phyloP scores from a whole-genome alignment of 495 filamentous ascomycete genomes.

The Daldinia loculata region DNA sequence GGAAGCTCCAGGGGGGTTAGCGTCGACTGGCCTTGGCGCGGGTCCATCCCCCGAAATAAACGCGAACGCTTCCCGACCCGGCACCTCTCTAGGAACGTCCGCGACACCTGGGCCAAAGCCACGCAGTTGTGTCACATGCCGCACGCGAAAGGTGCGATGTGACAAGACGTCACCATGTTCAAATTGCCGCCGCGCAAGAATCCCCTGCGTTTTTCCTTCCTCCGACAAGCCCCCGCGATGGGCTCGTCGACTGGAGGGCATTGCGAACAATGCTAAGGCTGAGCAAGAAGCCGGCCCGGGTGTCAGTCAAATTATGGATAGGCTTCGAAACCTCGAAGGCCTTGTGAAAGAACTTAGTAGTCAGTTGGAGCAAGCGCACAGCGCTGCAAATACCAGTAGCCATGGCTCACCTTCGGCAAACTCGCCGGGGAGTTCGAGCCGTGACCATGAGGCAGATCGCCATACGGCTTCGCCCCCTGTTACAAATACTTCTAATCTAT shows the following conservation, averaged over 20 bases:
- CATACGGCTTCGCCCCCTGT: conserved; percentile 14
- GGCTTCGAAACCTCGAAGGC: conserved; percentile 61
- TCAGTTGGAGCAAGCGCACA: conserved; percentile 57
- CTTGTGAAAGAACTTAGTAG: conserved; percentile 65
- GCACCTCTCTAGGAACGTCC: not conserved
- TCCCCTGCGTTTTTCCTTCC: conserved; percentile 63
- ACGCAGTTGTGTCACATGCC: conserved; percentile 66
- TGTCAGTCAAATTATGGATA: conserved; percentile 57
- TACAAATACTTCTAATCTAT: conserved; percentile 31
- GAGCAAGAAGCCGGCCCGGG: conserved; percentile 33
- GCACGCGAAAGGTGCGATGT: conserved; percentile 68
- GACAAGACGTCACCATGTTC: conserved; percentile 67
- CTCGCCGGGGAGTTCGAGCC: conserved; percentile 34
- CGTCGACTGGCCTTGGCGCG: not conserved
- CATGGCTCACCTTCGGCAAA: conserved; percentile 23
- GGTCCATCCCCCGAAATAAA: conserved; percentile 12
- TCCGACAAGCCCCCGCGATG: conserved; percentile 59
- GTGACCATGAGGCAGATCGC: conserved; percentile 23
- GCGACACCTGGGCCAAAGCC: conserved; percentile 44
- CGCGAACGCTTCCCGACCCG: conserved; percentile 4
- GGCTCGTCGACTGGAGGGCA: conserved; percentile 57
- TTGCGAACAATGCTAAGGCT: conserved; percentile 36
- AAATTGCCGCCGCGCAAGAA: conserved; percentile 65
- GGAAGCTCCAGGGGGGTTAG: not conserved
- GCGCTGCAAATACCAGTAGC: conserved; percentile 10